Base-by-base conservation (phyloP, 2,329 filamentous ascomycete species). In the Cladophialophora carrionii region DNA sequence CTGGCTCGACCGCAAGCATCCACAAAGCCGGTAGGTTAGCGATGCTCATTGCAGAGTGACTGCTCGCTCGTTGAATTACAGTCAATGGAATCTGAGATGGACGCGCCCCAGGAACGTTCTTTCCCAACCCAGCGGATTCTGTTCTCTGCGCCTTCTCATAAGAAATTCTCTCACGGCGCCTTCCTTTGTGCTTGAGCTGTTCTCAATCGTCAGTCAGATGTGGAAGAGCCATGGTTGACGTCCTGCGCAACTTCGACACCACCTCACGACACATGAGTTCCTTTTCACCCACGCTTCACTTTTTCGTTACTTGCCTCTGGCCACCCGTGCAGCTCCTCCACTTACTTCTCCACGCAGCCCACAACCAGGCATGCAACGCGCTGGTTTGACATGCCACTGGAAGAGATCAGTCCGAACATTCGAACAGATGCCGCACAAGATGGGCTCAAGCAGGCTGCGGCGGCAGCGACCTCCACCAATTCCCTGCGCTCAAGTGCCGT, bases 401-500 rank as follows among this genome's bases (percentile, higher is more conserved):
- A 65, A 59, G 70, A 70, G 34, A 65, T 69, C 24, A 63, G 62
- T 37, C 58, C 61, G n/a, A 71, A 72, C 57, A 58, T 66, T 22
- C 66, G 53, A 32, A 63, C 54, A 66, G 54, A 60, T 41, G 60
- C 51, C 22, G 58, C 54, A 5, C 57, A 53, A n/a, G 32, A 37
- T 63, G 60, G 31, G 12, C n/a, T 48, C 51, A 67, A 67, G 52
- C 37, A 48, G 17, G 43, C 62, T 37, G 57, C 57, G 43, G 32
- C 56, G 31, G 52, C 55, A 43, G 29, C 49, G 3, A 32, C 57
- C 20, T 66, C 63, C 31, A 57, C 51, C 26, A 37, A 34, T 46
- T 70, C 64, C 24, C 57, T 68, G 20, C 62, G 63, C 46, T 83
- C 85, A 0, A 84, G 82, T 4, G 83, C 83, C 1, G 76, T 88